These are phyloP conservation scores for Yarrowia sp. DNA, from an alignment of 805 yeast genomes.

Conservation along the genomic window DNA sequence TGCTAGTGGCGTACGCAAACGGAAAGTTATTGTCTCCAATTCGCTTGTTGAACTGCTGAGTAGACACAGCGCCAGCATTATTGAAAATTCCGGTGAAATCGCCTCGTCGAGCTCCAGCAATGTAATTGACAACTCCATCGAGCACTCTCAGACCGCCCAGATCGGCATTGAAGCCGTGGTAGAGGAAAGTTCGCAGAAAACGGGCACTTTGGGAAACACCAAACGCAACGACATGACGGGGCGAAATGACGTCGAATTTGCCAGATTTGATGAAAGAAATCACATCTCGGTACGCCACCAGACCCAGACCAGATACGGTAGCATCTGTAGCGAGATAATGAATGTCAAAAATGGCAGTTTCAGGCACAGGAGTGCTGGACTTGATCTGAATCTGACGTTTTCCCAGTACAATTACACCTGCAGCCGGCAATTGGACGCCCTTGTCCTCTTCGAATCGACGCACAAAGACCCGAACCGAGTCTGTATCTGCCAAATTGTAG, in stretches of 20 bases:
- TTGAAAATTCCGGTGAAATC: slow-evolving; percentile 15
- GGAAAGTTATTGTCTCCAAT: slow-evolving; percentile 38
- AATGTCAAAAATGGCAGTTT: slow-evolving; percentile 28
- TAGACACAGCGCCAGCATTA: slow-evolving; percentile 26
- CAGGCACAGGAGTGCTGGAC: background rate
- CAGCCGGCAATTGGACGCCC: background rate
- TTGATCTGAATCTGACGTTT: background rate
- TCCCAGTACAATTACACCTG: background rate
- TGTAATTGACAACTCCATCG: slow-evolving; percentile 34
- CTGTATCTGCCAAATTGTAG: slow-evolving; percentile 1
- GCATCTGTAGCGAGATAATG: slow-evolving; percentile 31
- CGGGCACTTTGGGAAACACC: slow-evolving; percentile 37
- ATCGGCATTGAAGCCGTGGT: slow-evolving; percentile 30
- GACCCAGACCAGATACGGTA: slow-evolving; percentile 21
- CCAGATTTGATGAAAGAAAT: slow-evolving; percentile 2
- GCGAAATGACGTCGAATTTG: background rate
- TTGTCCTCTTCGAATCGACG: slow-evolving; percentile 16
- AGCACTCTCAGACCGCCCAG: slow-evolving; percentile 23
- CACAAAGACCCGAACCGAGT: slow-evolving; percentile 28
- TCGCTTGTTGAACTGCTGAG: slow-evolving; percentile 36
- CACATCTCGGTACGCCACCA: slow-evolving; percentile 24
- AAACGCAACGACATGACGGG: slow-evolving; percentile 18
- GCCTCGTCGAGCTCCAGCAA: slow-evolving; percentile 38
- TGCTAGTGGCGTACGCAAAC: slow-evolving; percentile 21
- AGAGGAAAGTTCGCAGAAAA: slow-evolving; percentile 24